Conservation (phyloP, 2,329 filamentous ascomycete species). For the Sordariomycetes sp. region DNA sequence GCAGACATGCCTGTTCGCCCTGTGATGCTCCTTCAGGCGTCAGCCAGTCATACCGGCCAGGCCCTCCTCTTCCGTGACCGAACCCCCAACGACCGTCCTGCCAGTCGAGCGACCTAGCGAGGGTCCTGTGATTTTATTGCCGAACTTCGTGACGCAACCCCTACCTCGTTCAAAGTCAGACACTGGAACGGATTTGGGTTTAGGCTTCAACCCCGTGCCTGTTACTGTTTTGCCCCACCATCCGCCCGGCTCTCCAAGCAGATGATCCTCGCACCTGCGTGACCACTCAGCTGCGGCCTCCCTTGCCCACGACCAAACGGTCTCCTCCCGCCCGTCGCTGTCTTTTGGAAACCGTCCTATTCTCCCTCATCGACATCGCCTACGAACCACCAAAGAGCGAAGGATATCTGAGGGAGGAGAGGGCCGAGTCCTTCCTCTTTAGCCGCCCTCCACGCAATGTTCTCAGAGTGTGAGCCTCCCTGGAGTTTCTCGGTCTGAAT, state of each 20-base stretch:
- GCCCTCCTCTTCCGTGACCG: not conserved
- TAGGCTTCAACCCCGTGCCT: not conserved
- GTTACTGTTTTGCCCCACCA: not conserved
- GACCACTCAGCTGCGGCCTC: not conserved
- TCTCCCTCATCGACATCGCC: not conserved
- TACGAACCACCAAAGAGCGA: not conserved
- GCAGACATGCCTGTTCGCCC: not conserved
- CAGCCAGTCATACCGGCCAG: not conserved
- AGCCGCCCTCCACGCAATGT: slow-evolving; percentile 20
- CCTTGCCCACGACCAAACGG: not conserved
- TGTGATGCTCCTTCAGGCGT: not conserved
- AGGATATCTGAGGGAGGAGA: not conserved
- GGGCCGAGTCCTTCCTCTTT: not conserved
- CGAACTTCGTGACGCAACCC: not conserved
- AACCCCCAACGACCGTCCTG: not conserved
- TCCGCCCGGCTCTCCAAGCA: not conserved
- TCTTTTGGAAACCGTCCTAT: not conserved
- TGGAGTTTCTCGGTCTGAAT: not conserved
- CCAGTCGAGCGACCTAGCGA: not conserved
- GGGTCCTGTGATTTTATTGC: not conserved
- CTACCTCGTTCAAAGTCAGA: not conserved
- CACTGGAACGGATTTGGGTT: not conserved
- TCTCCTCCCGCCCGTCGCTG: not conserved
- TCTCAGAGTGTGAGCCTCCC: slow-evolving; percentile 69
- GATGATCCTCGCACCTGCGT: slow-evolving; percentile 2